Evolutionary conservation across 2,329 filamentous ascomycete species (phyloP), one percentile per base, ranked within the genome.

Genomic region (Cercospora berteroae): DNA sequence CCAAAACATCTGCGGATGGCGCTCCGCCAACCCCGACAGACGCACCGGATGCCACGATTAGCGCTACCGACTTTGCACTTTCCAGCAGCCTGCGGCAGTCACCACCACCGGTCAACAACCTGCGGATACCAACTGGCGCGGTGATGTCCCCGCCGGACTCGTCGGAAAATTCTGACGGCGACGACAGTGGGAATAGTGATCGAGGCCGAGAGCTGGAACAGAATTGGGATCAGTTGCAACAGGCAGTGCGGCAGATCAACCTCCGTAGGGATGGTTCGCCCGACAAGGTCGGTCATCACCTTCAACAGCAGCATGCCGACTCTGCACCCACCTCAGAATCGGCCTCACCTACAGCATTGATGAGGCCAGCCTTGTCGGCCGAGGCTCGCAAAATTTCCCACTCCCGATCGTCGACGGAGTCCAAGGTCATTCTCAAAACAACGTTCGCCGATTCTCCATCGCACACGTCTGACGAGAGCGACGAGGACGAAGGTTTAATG

Each of bases 141-240:
- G 88, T 97, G 73, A 91, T 96, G 67, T 97, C 94, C 0, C 94
- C 94, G 39, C 94, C 94, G 9, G 94, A 97, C 75, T 97, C 94
- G 36, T 86, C 87, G 6, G 86, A 87, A 44, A 91, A 90, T 72
- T 94, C 90, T 27, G 93, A 94, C 79, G 94, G 97, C 77, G 93
- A 96, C 73, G 73, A 81, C 77, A 67, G 79, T 77, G 64, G 67
- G 23, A 70, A 65, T 7, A 64, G 64, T 9, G 65, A 69, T 50
- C 74, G 80, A 67, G 77, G 77, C 18, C 74, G 80, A 65, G 80
- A 83, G 65, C 72, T 80, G 59, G 78, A 82, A 59, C 81, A 74
- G 67, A 80, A 83, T 66, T 80, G 88, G 69, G 82, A 84, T 70
- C 90, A 94, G 76, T 83, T 97, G 60, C 88, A 96, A 79, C 89